These are phyloP conservation scores for Xylariaceae sp. DNA, from an alignment of 2,329 filamentous ascomycete species.

Conservation along the genomic window DNA sequence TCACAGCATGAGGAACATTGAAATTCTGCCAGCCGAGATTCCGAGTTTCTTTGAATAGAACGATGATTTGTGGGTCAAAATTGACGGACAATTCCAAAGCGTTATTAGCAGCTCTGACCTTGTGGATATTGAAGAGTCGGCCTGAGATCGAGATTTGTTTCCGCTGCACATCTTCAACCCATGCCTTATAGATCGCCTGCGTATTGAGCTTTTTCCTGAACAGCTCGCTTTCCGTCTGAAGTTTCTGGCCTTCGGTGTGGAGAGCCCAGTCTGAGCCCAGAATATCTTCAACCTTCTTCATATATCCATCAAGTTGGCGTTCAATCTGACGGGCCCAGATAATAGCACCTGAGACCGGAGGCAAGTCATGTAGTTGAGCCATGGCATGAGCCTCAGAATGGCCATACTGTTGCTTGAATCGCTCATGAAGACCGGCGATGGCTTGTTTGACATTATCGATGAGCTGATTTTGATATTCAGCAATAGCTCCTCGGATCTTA, in stretches of 20 bases:
- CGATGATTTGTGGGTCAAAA: conserved; percentile 95
- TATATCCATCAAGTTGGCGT: conserved; percentile 88
- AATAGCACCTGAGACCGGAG: conserved; percentile 92
- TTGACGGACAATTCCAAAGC: conserved; percentile 85
- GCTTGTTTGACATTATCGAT: conserved; percentile 98
- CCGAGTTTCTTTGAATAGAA: conserved; percentile 95
- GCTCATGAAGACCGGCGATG: conserved; percentile 86
- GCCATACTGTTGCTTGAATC: conserved; percentile 98
- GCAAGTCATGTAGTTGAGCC: conserved; percentile 92
- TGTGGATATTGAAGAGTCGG: conserved; percentile 81
- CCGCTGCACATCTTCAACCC: conserved; percentile 83
- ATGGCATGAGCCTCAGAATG: conserved; percentile 97
- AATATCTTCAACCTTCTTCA: conserved; percentile 99
- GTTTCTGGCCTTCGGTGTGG: conserved; percentile 89
- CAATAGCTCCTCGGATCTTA: conserved; percentile 97
- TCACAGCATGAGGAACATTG: conserved; percentile 87
- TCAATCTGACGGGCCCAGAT: conserved; percentile 98
- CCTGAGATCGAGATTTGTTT: conserved; percentile 89
- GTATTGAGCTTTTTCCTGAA: conserved; percentile 97
- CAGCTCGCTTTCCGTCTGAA: conserved; percentile 83
- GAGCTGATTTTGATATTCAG: conserved; percentile 95
- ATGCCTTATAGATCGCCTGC: conserved; percentile 87
- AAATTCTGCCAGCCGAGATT: conserved; percentile 95
- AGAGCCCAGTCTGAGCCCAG: conserved; percentile 91
- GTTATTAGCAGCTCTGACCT: conserved; percentile 86